Percentiles rank a stretch among this genome's conserved stretches.
Evolutionary conservation across 2,329 filamentous ascomycete species (phyloP).

Genomic region (Exophiala mesophila): DNA sequence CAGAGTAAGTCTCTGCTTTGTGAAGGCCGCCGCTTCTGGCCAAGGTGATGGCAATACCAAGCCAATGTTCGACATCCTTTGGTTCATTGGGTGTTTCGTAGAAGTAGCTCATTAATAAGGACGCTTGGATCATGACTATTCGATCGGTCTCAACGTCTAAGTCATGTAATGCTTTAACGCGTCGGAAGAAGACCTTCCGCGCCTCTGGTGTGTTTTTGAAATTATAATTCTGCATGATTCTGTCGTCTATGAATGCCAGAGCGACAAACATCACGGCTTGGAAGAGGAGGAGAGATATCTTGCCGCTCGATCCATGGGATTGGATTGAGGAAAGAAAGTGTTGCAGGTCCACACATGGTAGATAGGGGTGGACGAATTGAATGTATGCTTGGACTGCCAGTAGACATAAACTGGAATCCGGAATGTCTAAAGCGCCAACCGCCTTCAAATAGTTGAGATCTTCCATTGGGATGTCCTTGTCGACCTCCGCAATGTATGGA

Average conservation of each 20-base stretch:
- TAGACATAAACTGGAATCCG: slow-evolving; percentile 63
- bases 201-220: slow-evolving; percentile 72
- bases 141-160: no score
- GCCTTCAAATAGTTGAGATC: background rate
- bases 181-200: slow-evolving; percentile 79
- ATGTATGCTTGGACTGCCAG: slow-evolving; percentile 78
- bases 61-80: no score
- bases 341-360: slow-evolving; percentile 72
- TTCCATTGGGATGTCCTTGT: slow-evolving; percentile 14
- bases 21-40: no score
- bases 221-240: slow-evolving; percentile 69
- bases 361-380: slow-evolving; percentile 86
- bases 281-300: slow-evolving; percentile 76
- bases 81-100: no score
- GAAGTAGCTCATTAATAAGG: no score
- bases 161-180: no score
- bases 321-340: slow-evolving; percentile 54
- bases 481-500: slow-evolving; percentile 24
- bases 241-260: slow-evolving; percentile 78
- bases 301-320: slow-evolving; percentile 45
- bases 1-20: no score
- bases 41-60: no score
- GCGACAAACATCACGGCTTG: slow-evolving; percentile 93
- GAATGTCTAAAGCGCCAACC: slow-evolving; percentile 76
- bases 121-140: no score